These are phyloP conservation scores for Oxytropis ochrocephala DNA, from an alignment of 306 rosid genomes.

Conservation along the genomic window DNA sequence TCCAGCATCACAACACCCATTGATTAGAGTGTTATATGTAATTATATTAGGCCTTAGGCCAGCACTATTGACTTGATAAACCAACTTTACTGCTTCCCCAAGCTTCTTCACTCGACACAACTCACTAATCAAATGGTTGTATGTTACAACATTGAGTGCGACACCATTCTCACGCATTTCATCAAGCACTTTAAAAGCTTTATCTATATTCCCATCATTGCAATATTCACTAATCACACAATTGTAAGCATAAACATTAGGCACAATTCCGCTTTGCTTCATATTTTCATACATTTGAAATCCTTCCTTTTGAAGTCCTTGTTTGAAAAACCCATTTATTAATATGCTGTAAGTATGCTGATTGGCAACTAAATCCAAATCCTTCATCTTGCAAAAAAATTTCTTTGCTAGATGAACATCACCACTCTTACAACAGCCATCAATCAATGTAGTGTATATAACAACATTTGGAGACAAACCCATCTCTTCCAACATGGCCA, in stretches of 20 bases:
- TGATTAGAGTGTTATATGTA: conserved; percentile 57
- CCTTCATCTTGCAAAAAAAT: conserved; percentile 55
- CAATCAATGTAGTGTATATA: conserved; percentile 61
- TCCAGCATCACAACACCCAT: conserved; percentile 55
- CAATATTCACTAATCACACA: conserved; percentile 51
- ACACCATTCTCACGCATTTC: conserved; percentile 74
- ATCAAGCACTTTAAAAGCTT: conserved; percentile 45
- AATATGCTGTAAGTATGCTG: conserved; percentile 58
- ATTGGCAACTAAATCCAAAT: conserved; percentile 49
- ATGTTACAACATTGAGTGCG: conserved; percentile 44
- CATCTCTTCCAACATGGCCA: conserved; percentile 37
- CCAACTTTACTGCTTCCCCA: conserved; percentile 45
- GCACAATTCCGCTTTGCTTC: conserved; percentile 48
- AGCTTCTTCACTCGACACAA: conserved; percentile 39
- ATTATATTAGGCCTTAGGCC: conserved; percentile 50
- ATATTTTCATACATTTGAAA: conserved; percentile 58
- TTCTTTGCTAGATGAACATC: conserved; percentile 51
- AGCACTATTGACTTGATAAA: conserved; percentile 34
- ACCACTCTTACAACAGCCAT: conserved; percentile 72
- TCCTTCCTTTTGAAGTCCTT: conserved; percentile 58
- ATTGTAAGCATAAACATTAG: conserved; percentile 46
- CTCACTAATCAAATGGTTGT: conserved; percentile 53
- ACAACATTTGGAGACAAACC: conserved; percentile 58
- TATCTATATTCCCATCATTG: conserved; percentile 31
- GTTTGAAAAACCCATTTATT: conserved; percentile 69